Percentiles rank a stretch among this genome's conserved stretches.
Conservation (phyloP, 352 stramenopile species). For the Thalassiosira mediterranea region DNA sequence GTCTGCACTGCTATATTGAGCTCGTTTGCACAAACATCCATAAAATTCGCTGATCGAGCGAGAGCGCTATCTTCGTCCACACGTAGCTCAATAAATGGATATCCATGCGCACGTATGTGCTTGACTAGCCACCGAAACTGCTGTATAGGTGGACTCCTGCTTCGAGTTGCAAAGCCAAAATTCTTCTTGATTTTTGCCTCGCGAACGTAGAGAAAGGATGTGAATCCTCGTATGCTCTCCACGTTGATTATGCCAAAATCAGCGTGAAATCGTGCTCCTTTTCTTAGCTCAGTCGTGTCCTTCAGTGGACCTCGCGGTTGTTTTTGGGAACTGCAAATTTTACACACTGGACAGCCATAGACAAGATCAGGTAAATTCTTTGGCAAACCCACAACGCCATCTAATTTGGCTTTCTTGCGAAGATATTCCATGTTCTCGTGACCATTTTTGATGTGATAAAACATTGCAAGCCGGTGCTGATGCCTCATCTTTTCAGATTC, state of each 20-base stretch:
- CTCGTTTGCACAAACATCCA: conserved; percentile 10
- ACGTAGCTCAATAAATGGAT: neutral
- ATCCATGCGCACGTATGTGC: conserved; percentile 3
- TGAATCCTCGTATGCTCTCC: conserved; percentile 17
- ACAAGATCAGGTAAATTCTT: conserved; percentile 8
- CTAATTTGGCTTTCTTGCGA: neutral
- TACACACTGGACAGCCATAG: conserved; percentile 21
- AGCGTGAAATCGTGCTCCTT: conserved; percentile 12
- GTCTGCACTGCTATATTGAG: conserved; percentile 25
- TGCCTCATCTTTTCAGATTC: too few relatives aligned
- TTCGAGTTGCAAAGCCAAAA: conserved; percentile 29
- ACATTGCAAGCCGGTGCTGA: conserved; percentile 17
- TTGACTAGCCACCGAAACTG: conserved; percentile 19
- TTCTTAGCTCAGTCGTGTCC: conserved; percentile 12
- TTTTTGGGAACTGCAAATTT: conserved; percentile 2
- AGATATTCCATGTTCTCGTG: conserved; percentile 20
- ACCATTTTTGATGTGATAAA: conserved; percentile 5
- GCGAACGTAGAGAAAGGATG: conserved; percentile 14
- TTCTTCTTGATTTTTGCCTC: conserved; percentile 9
- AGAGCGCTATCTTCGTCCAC: conserved; percentile 24
- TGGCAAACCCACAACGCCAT: neutral
- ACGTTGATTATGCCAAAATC: conserved; percentile 30
- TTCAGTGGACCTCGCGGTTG: conserved; percentile 2
- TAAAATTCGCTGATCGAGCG: conserved; percentile 10
- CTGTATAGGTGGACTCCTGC: conserved; percentile 20